Evolutionary conservation across 78 protist species (phyloP).

Genomic region (Creolimax fragrantissima): DNA sequence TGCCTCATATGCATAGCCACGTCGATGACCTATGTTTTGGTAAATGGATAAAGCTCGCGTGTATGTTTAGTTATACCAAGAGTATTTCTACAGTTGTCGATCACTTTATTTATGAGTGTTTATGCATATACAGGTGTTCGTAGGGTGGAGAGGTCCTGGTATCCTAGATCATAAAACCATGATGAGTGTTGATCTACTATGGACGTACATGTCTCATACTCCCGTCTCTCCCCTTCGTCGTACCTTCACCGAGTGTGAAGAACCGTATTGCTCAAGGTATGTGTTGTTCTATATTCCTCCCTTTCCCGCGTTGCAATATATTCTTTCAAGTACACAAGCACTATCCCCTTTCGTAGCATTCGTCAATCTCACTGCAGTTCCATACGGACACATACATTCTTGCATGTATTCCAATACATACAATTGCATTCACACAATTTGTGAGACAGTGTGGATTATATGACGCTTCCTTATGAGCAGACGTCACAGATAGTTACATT

Average conservation of each 20-base stretch:
- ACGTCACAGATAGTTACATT: not conserved
- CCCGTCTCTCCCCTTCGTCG: constrained; percentile 28
- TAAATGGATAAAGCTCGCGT: too few species aligned
- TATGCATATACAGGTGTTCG: not conserved
- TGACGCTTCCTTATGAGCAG: not conserved
- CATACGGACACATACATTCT: not conserved
- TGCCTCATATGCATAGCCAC: too few species aligned
- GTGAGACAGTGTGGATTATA: not conserved
- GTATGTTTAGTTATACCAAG: too few species aligned
- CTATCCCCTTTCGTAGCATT: too few species aligned
- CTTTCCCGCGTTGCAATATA: not conserved
- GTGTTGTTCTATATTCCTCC: not conserved
- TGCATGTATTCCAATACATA: too few species aligned
- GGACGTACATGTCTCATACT: constrained; percentile 34
- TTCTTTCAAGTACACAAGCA: not conserved
- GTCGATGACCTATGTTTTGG: too few species aligned
- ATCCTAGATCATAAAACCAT: not conserved
- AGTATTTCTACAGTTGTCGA: not conserved
- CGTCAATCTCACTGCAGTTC: too few species aligned
- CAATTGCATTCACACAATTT: too few species aligned
- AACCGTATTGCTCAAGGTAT: constrained; percentile 17
- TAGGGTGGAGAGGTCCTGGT: not conserved
- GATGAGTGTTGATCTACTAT: not conserved
- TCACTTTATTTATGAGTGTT: not conserved
- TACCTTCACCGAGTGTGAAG: constrained; percentile 17